Base-by-base conservation (phyloP, 306 rosid genomes). In the Vigna hirtella region DNA sequence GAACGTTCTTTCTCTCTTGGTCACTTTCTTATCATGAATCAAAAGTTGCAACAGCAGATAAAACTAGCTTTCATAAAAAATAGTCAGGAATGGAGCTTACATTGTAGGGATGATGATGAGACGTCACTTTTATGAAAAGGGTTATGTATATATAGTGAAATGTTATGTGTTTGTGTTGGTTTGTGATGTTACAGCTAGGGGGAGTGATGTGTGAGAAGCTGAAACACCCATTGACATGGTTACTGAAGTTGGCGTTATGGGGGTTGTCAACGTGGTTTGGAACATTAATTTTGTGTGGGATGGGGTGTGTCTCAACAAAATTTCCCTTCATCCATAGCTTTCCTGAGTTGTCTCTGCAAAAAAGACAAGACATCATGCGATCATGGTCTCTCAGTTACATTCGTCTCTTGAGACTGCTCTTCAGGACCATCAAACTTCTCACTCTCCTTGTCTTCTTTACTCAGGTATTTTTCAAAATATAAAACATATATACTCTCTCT, bases 261-360 rank as follows among this genome's bases (percentile, higher is more conserved):
- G 0, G 83, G 2, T 13, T 90, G 26, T 93, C 97, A 0, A 93
- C 93, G 3, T 89, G 90, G 92, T 36, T 76, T 56, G 97, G 97
- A 9, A 81, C 91, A 36, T 11, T 85, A 0, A n/a, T 87, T 9
- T 11, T 93, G 1, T 85, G 94, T 64, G 96, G 97, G 8, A 53
- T 52, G 18, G 52, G 26, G 0, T 73, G 90, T 51, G 28, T 90
- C 4, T 66, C 88, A 1, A 57, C 68, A 9, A 6, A 72, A 4
- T 90, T 90, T 3, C 97, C 97, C 0, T 90, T 86, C 83, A 45
- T 90, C 5, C 87, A 73, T 0, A 59, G 61, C 66, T 84, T 76
- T 43, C 72, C 82, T 32, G 38, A 47, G 1, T 16, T 89, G 6
- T 56, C 94, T 47, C 72, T 16, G 0, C 73, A 74, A 0, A 82